phyloP scores from a whole-genome alignment of 176 grass and related monocot genomes.

The Phyllostachys edulis region DNA sequence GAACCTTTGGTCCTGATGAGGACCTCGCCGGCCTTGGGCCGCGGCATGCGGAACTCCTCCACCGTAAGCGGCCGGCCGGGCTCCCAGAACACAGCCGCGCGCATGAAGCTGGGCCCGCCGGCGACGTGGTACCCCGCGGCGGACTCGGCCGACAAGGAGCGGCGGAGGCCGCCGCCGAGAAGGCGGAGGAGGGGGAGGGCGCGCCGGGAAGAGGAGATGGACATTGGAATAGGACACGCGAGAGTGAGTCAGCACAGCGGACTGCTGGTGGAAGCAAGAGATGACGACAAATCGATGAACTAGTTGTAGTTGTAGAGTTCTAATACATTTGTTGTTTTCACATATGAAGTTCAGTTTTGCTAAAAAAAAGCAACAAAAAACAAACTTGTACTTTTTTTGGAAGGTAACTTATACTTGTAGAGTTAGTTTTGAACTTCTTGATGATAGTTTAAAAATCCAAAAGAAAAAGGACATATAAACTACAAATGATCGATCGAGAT shows the following conservation, averaged over 20 bases:
- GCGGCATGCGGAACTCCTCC: constrained; percentile 94
- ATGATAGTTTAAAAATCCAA: too few relatives aligned
- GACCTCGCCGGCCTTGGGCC: constrained; percentile 91
- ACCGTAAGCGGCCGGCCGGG: constrained; percentile 82
- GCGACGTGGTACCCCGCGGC: constrained; percentile 70
- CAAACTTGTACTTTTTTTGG: too few relatives aligned
- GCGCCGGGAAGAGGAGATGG: constrained; percentile 47
- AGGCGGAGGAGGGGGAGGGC: constrained; percentile 55
- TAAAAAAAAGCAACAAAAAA: too few relatives aligned
- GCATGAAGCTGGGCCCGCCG: constrained; percentile 80
- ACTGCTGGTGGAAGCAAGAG: too few relatives aligned
- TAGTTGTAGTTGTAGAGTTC: too few relatives aligned
- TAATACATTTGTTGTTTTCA: too few relatives aligned
- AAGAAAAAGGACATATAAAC: too few relatives aligned
- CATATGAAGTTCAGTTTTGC: too few relatives aligned
- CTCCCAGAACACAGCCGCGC: constrained; percentile 87
- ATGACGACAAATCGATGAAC: too few relatives aligned
- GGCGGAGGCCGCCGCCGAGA: constrained; percentile 46
- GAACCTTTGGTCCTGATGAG: constrained; percentile 91
- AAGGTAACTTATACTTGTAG: too few relatives aligned
- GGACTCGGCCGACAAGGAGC: background rate
- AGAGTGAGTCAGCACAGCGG: background rate
- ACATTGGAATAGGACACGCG: constrained; percentile 49
- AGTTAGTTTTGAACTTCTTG: too few relatives aligned
- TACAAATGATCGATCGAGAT: too few relatives aligned